Base-by-base conservation (phyloP, 192 early-diverging fungal genomes). In the Coemansia sp. region DNA sequence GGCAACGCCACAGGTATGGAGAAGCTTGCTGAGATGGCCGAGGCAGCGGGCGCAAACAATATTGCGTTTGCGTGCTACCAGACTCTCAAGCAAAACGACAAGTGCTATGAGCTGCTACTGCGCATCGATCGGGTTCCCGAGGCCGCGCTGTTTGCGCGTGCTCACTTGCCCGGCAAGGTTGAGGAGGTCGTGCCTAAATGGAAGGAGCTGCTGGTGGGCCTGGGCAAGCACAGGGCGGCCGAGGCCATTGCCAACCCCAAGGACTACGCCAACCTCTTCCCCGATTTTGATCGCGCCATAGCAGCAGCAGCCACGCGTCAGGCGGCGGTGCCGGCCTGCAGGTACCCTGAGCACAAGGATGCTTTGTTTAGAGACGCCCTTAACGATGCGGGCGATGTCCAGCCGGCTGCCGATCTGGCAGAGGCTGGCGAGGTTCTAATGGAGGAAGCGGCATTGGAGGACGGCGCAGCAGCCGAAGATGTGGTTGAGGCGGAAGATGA, bases 101-200 rank as follows among this genome's bases (percentile, higher is more conserved):
- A 90, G 31, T 91, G 91, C 55, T 83, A 95, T 40, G 90, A 90
- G 13, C 74, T 98, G n/a, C 76, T 99, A 36, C 75, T 92, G 41
- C 77, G 84, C 43, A 90, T 91, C 26, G 87, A 92, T 25, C 89
- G 97, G 40, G 80, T 93, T 29, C 88, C 95, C 7, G 97, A 99
- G 67, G 97, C 97, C 1, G 93, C 95, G 21, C 81, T 96, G 66
- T 84, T 97, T 71, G 94, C 94, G 2, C 82, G 90, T 36, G 86
- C 97, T 1, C 91, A 96, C 62, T 63, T 86, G 38, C 97, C 97
- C 10, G 81, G 76, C 51, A 80, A 88, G 32, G 82, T 89, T 23
- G 80, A 84, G 11, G 73, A 76, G 42, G 74, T 85, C 31, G 81
- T 90, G 37, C 74, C 83, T 62, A 74, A 86, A 42, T 97, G 94